Percentiles rank a stretch among this genome's conserved stretches.
Evolutionary conservation across 129 eudicot genomes (phyloP).

Genomic region (Cynara cardunculus): DNA sequence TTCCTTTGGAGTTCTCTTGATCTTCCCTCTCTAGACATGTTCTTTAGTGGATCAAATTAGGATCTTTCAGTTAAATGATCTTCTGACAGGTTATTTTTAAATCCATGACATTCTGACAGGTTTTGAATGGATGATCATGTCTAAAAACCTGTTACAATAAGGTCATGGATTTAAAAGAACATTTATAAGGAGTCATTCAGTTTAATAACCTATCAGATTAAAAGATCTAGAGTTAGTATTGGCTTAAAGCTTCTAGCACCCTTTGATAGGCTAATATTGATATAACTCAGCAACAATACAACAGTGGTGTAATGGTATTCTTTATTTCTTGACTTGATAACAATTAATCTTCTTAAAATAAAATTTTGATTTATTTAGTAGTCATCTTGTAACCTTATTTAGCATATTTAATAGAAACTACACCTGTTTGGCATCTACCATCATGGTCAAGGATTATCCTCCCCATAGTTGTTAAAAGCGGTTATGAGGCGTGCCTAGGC

Average conservation of each 20-base stretch:
- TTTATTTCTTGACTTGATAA: conserved; percentile 15
- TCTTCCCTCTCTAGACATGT: conserved; percentile 30
- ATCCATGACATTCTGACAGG: background rate
- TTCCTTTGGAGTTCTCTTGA: conserved; percentile 50
- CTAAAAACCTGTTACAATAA: background rate
- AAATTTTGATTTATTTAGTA: background rate
- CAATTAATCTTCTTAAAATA: background rate
- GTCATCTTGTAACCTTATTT: too few species aligned
- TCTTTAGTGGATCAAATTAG: conserved; percentile 36
- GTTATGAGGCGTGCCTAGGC: too few species aligned
- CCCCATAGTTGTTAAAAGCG: too few species aligned
- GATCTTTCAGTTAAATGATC: background rate
- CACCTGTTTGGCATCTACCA: background rate
- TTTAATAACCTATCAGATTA: background rate
- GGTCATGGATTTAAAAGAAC: background rate
- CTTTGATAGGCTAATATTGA: conserved; percentile 15
- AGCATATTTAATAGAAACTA: conserved; percentile 2
- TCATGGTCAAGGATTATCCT: background rate
- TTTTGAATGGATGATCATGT: background rate
- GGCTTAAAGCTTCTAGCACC: background rate
- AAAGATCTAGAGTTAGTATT: conserved; percentile 1
- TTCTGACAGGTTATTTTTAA: background rate
- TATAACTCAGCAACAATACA: conserved; percentile 1
- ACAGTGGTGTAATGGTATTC: conserved; percentile 9
- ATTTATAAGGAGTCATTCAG: background rate